Conservation (phyloP, 768 basidiomycete genomes). For the Mycena belliarum region DNA sequence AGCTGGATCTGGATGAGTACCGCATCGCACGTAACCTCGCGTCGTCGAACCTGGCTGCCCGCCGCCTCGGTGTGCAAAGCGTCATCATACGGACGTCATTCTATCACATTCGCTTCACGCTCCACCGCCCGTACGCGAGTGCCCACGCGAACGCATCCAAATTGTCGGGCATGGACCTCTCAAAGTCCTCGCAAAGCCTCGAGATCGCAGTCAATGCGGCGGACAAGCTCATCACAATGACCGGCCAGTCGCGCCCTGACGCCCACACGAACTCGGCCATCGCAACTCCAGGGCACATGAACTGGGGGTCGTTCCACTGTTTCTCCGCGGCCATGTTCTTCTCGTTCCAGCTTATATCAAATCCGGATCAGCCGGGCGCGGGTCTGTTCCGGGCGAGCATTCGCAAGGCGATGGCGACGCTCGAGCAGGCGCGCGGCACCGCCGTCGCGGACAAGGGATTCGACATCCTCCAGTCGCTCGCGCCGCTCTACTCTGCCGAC, state of each 20-base stretch:
- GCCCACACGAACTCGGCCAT: constrained; percentile 68
- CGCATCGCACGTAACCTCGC: constrained; percentile 72
- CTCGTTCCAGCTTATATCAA: constrained; percentile 83
- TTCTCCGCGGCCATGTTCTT: constrained; percentile 90
- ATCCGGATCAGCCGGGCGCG: constrained; percentile 79
- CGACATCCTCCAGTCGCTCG: constrained; percentile 68
- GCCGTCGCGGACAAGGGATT: constrained; percentile 75
- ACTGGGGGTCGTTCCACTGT: constrained; percentile 81
- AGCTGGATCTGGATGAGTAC: constrained; percentile 77
- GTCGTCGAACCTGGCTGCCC: constrained; percentile 55
- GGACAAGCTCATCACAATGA: constrained; percentile 76
- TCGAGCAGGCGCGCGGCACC: constrained; percentile 65
- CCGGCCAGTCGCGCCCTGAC: constrained; percentile 74
- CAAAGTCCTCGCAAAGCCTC: constrained; percentile 58
- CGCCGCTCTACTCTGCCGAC: constrained; percentile 71
- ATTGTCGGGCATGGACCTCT: constrained; percentile 34
- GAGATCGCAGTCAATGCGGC: constrained; percentile 78
- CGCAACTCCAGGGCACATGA: constrained; percentile 80
- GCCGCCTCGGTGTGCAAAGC: constrained; percentile 77
- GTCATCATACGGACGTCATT: constrained; percentile 77
- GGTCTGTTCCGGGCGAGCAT: constrained; percentile 76
- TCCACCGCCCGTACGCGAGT: constrained; percentile 77
- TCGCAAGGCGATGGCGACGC: constrained; percentile 62
- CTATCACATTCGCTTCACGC: constrained; percentile 82
- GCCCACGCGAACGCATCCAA: constrained; percentile 33